A percentile compares a stretch with the other conserved stretches of the same genome.
These are phyloP conservation scores for Arabis hirsuta DNA, from an alignment of 345 rosid genomes.

Conservation along the genomic window DNA sequence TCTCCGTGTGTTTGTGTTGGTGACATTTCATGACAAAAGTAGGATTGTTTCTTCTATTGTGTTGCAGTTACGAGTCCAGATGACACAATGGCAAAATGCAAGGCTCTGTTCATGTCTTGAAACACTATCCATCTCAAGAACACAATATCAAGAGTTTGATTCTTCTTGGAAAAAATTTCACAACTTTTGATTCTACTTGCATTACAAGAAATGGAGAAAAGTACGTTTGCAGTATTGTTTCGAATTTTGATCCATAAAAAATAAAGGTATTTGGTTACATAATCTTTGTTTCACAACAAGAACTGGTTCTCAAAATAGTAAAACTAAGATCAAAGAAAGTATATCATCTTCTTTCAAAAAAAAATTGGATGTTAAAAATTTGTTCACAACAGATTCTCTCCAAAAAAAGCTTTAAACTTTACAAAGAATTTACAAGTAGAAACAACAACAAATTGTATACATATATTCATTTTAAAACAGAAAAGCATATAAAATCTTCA, in stretches of 20 bases:
- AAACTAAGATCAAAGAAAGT: conserved; percentile 1
- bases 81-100: conserved; percentile 57
- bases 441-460: conserved; percentile 17
- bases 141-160: conserved; percentile 24
- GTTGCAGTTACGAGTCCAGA: conserved; percentile 82
- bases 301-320: conserved; percentile 1
- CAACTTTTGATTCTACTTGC: conserved; percentile 34
- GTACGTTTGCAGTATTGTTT: conserved; percentile 16
- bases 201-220: conserved; percentile 33
- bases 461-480: conserved; percentile 29
- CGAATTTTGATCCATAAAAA: conserved; percentile 33
- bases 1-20: neutral
- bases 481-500: conserved; percentile 17
- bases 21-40: conserved; percentile 1
- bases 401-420: conserved; percentile 22
- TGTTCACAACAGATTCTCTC: conserved; percentile 37
- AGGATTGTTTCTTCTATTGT: conserved; percentile 32
- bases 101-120: conserved; percentile 48
- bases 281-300: conserved; percentile 15
- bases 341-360: neutral
- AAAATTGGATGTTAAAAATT: conserved; percentile 28
- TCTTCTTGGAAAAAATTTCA: conserved; percentile 18
- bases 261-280: conserved; percentile 13
- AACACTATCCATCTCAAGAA: conserved; percentile 13
- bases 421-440: conserved; percentile 32